Evolutionary conservation across 208 protist genomes (phyloP), one percentile per base, ranked within the genome.

Genomic region (Porcisia hertigi): DNA sequence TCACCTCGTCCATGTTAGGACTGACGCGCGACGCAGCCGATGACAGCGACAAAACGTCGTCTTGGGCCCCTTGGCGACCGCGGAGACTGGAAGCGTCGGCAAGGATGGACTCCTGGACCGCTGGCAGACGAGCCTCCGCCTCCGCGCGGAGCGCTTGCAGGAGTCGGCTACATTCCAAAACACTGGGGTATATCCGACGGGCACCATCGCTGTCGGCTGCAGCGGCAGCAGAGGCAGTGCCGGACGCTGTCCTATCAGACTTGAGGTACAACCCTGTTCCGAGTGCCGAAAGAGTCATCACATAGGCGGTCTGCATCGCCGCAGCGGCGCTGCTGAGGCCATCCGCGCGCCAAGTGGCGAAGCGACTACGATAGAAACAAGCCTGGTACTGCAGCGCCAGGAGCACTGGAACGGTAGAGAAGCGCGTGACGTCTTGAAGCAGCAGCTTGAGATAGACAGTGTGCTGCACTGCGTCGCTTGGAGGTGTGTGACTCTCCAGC

Each of bases 331-430:
- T 47, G 69, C 34, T 18, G 23, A 36, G 36, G 62, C 69, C 63
- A 53, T 58, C 49, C 60, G 65, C 25, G 60, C 47, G 71, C 69
- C 12, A 69, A 62, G 41, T 76, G 30, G 54, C 71, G 73, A 69
- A 88, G 41, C 77, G 69, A 59, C 72, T 79, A 43, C 53, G 69
- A 25, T 43, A 49, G 52, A 70, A 70, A 59, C 45, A 73, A 7
- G 59, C 82, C 53, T 80, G 80, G 58, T 85, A 83, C 73, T 86
- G 83, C 66, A 84, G 54, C 16, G 79, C 80, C 12, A 91, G 71
- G 23, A 90, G 64, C 36, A 88, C 81, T 52, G 70, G 45, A 16
- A 79, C 58, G 16, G 71, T 83, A 0, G 83, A 67, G 64, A 88
- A 85, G 64, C 66, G 71, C 30, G 57, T 41, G 18, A 71, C 66